A percentile compares a stretch with the other conserved stretches of the same genome.
Conservation (phyloP, 2,329 filamentous ascomycete genomes). For the Colletotrichum chlorophyti region DNA sequence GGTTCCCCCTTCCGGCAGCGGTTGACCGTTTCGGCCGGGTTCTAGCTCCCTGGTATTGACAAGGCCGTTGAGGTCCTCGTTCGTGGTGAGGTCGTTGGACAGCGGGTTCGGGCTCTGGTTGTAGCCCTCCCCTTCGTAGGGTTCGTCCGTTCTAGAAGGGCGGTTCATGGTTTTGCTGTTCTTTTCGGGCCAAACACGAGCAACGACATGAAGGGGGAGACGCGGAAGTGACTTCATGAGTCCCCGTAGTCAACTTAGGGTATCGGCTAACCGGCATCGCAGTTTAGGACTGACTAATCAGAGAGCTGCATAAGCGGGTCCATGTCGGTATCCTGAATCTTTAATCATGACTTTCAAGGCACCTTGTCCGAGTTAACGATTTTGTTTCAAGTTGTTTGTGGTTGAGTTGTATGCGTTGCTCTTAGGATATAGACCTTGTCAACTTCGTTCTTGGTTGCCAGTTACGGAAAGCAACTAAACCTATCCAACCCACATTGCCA, state of each 20-base stretch:
- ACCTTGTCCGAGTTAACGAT: too few species aligned
- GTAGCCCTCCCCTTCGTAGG: slow-evolving; percentile 38
- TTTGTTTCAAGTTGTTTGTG: too few species aligned
- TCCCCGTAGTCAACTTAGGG: background rate
- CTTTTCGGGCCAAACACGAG: too few species aligned
- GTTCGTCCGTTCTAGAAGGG: slow-evolving; percentile 31
- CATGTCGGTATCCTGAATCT: too few species aligned
- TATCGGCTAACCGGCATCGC: background rate
- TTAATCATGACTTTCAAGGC: too few species aligned
- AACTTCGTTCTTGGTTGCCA: too few species aligned
- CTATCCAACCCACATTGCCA: too few species aligned
- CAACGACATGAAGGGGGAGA: background rate
- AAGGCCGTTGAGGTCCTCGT: slow-evolving; percentile 51
- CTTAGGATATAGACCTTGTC: too few species aligned
- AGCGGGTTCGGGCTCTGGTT: slow-evolving; percentile 56
- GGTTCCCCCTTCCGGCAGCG: background rate
- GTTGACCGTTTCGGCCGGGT: background rate
- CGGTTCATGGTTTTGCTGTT: slow-evolving; percentile 24
- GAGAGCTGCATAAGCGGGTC: too few species aligned
- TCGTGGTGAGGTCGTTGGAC: slow-evolving; percentile 54
- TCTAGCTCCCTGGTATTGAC: slow-evolving; percentile 39
- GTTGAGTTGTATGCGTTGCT: too few species aligned
- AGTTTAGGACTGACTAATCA: background rate
- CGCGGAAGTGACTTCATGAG: background rate
- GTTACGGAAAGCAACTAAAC: too few species aligned